Base-by-base conservation (phyloP, 1,284 basidiomycete genomes). In the Athelia sp. region DNA sequence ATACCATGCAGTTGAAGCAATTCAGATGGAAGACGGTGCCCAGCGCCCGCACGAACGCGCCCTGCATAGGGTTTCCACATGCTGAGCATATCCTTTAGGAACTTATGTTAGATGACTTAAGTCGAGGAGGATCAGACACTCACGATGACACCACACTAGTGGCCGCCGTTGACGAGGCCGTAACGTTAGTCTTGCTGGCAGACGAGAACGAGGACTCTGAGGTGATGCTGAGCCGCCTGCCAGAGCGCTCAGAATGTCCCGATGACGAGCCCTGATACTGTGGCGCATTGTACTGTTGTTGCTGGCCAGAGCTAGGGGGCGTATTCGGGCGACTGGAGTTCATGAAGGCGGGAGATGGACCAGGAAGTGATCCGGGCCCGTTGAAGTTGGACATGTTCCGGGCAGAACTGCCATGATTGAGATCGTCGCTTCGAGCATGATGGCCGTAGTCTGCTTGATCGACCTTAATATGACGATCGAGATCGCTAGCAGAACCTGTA, bases 1-100 rank as follows among this genome's bases (percentile, higher is more conserved):
- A 59, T 58, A 94, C 93, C 79, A 90, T 82, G 77, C 96, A 99
- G 60, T 92, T 90, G 79, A 99, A 99, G 73, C 96, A 99, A 58
- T 93, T 90, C 26, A 98, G 70, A 68, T 99, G 96, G 65, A 90
- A 99, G 32, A 98, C 93, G 8, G 93, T 89, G 48, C 92, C 90
- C 49, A 99, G 76, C 0, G 97, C 97, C 51, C 97, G 82, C 18
- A 99, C 97, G 69, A 98, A 98, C 54, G 96, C 94, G 13, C 95
- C 95, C 51, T 91, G 87, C 87, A 94, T 87, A 38, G 81, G 67
- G 61, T 84, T 82, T 31, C 82, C 83, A 61, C 87, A 90, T 15
- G 87, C 80, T 18, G 82, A 79, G 62, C 87, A 90, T 65, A 75
- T 73, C 56, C 86, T 88, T 60, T 61, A 56, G 48, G 35, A 47